phyloP scores from a whole-genome alignment of 305 asterid genomes.

The Rubia tinctorum region DNA sequence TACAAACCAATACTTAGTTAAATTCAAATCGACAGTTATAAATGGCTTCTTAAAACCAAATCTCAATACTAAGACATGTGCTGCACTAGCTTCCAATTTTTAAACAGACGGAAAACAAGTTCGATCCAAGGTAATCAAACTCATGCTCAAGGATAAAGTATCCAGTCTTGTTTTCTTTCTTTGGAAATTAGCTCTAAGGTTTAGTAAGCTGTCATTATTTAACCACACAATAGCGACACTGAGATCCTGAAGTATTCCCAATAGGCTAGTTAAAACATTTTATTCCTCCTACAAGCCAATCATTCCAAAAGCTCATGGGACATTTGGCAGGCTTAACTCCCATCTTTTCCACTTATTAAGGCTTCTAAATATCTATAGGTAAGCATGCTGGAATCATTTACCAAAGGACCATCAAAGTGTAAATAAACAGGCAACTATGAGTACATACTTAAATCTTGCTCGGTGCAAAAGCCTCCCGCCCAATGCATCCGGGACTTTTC shows the following conservation, averaged over 20 bases:
- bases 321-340: neutral
- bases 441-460: slow-evolving; percentile 86
- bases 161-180: neutral
- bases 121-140: too few relatives aligned
- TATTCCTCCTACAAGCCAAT: neutral
- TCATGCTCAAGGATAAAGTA: neutral
- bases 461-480: slow-evolving; percentile 96
- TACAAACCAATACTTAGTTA: slow-evolving; percentile 26
- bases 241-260: neutral
- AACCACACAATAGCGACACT: neutral
- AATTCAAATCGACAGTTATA: neutral
- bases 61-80: slow-evolving; percentile 4
- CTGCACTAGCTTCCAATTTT: neutral
- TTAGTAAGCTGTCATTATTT: neutral
- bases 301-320: neutral
- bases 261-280: neutral
- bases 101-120: neutral
- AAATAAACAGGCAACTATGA: slow-evolving; percentile 8
- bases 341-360: neutral
- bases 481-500: slow-evolving; percentile 84
- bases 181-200: neutral
- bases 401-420: neutral
- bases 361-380: neutral
- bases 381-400: neutral
- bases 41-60: neutral